phyloP scores from a whole-genome alignment of 441 rosid species.

The Jatropha podagrica region DNA sequence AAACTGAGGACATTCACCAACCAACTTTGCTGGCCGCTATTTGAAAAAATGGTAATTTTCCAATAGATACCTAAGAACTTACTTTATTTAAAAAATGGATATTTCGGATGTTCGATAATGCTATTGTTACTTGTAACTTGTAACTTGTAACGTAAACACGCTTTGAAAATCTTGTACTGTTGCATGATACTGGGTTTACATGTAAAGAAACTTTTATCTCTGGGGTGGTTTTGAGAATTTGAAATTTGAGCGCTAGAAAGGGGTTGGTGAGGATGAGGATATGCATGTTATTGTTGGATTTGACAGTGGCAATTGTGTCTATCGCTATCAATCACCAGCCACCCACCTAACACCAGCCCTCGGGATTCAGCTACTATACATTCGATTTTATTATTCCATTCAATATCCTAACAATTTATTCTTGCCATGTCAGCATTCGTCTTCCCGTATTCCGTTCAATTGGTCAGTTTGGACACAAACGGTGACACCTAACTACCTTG shows the following conservation, averaged over 20 bases:
- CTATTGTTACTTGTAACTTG: no score
- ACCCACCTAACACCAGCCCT: background rate
- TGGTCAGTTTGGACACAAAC: background rate
- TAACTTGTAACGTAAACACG: no score
- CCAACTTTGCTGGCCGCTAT: background rate
- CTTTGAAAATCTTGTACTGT: background rate
- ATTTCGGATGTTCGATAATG: no score
- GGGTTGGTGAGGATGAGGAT: slow-evolving; percentile 8
- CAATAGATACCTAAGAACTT: background rate
- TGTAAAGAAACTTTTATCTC: background rate
- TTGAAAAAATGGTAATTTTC: background rate
- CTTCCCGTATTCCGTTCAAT: background rate
- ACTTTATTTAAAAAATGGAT: background rate
- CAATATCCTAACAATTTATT: background rate
- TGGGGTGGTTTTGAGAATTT: background rate
- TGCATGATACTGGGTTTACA: background rate
- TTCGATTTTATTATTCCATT: background rate
- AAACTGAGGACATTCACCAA: slow-evolving; percentile 13
- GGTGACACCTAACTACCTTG: no score
- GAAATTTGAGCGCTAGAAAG: background rate
- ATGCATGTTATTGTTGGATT: background rate
- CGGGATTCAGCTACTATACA: background rate
- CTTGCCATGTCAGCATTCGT: background rate
- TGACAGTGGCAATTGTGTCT: background rate
- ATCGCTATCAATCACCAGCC: background rate